Base-by-base conservation (phyloP, 164 flowering plant species). In the Umbilicus rupestris region DNA sequence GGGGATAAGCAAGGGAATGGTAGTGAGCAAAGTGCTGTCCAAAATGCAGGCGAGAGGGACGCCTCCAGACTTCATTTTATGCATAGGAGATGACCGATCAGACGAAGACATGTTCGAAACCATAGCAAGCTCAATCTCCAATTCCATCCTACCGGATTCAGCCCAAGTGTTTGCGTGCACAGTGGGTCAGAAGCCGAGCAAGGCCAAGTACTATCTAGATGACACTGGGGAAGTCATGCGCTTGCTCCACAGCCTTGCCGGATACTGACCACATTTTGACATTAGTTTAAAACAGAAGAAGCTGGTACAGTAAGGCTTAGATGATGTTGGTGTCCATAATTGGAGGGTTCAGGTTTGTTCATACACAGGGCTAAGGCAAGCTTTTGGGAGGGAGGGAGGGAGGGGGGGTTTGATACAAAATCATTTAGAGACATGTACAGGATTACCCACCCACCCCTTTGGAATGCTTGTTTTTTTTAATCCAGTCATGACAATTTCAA, bases 141-240 rank as follows among this genome's bases (percentile, higher is more conserved):
- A 79, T 33, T 73, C 80, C 46, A 66, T 74, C 33, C 76, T 80
- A 39, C 76, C 85, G 1, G 77, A 82, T 0, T 75, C 77, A 3
- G 82, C 83, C 1, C 80, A 77, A 68, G 81, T 82, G 47, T 82
- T 82, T 66, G 83, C 85, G n/a, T 82, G 85, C 76, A 82, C 85
- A 1, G 85, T 82, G 24, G 83, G 85, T 19, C 81, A 78, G 68
- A 82, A 82, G 59, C 85, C 85, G 3, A 81, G 84, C 68, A 81
- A 75, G 71, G 82, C 84, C 39, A 79, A 74, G 76, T 81, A 81
- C 67, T 82, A 79, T 37, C 69, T 82, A 68, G 83, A 82, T 9
- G 85, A 82, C 47, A 78, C 81, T 19, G 58, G 71, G 7, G 85
- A 82, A 70, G 41, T 66, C 4, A 24, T 66, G 44, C 42, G 41